A percentile compares a stretch with the other conserved stretches of the same genome.
These are phyloP conservation scores for Tulasnella sp. DNA, from an alignment of 768 basidiomycete species.

Conservation along the genomic window DNA sequence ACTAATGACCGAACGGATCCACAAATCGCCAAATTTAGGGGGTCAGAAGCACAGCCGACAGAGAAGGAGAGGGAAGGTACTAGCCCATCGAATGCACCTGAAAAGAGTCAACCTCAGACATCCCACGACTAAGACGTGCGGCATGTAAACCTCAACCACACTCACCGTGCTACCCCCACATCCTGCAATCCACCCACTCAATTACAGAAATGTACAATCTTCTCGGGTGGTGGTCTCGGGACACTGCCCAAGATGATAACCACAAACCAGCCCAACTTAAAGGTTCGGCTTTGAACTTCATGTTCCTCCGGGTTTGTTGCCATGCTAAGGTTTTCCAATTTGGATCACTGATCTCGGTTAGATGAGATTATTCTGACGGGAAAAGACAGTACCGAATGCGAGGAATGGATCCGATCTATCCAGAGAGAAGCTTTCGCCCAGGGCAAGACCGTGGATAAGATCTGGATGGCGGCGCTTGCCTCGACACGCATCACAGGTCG, in stretches of 20 bases:
- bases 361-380: neutral
- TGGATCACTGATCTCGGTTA: no score
- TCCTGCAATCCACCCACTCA: no score
- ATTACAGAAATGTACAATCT: neutral
- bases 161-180: no score
- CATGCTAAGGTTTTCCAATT: neutral
- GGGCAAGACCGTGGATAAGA: neutral
- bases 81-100: no score
- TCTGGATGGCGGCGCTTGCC: neutral
- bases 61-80: no score
- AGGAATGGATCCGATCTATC: neutral
- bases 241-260: neutral
- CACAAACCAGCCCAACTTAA: neutral
- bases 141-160: no score
- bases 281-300: neutral
- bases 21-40: no score
- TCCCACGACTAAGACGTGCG: no score
- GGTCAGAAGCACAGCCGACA: no score
- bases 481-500: neutral
- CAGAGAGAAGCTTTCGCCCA: neutral
- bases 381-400: neutral
- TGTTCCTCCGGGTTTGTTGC: neutral
- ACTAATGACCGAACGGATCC: no score
- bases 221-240: neutral
- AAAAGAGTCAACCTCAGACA: no score